Base-by-base conservation (phyloP, 1,284 basidiomycete species). In the Phylloboletellus chloephorus region DNA sequence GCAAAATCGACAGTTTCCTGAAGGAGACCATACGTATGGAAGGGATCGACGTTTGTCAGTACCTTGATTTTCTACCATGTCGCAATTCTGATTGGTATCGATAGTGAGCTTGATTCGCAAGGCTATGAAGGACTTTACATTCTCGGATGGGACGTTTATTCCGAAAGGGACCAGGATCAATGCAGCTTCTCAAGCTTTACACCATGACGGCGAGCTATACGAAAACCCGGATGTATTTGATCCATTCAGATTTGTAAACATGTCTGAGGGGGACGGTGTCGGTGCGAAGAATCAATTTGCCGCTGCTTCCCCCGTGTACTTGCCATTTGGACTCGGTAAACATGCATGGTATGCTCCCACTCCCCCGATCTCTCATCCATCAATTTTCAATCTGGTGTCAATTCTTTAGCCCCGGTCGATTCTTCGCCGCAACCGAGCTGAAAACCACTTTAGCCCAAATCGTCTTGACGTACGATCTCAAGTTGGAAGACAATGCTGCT, bases 1-100 rank as follows among this genome's bases (percentile, higher is more conserved):
- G 49, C 33, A 69, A 65, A 48, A 38, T 71, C 4, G 72, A 74
- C 51, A 74, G 72, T 47, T 71, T 74, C 52, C 23, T 74, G 21
- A 62, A 60, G 33, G 73, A 74, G 51, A 58, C 60, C 1, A 58
- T 63, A 39, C 59, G 72, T 3, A 35, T 62, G 17, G 53, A 61
- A 25, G 54, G 61, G 0, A 11, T 64, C 12, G 44, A 44, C 23
- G 8, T 44, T 13, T 13, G 67, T 67, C 48, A 34, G 60, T 53
- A 16, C 13, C 11, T 9, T 47, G 15, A 29, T 25, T 19, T 4
- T 11, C 11, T 4, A 19, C 1, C 16, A 2, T 13, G 7, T 16
- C 10, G 13, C 8, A 11, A 11, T 21, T 9, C 21, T 11, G 1
- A 20, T 23, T 29, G 3, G 25, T 1, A 16, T 19, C 5, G 23